A percentile compares a stretch with the other conserved stretches of the same genome.
These are phyloP conservation scores for Leccinum longicurvipes DNA, from an alignment of 768 basidiomycete genomes.

Conservation along the genomic window DNA sequence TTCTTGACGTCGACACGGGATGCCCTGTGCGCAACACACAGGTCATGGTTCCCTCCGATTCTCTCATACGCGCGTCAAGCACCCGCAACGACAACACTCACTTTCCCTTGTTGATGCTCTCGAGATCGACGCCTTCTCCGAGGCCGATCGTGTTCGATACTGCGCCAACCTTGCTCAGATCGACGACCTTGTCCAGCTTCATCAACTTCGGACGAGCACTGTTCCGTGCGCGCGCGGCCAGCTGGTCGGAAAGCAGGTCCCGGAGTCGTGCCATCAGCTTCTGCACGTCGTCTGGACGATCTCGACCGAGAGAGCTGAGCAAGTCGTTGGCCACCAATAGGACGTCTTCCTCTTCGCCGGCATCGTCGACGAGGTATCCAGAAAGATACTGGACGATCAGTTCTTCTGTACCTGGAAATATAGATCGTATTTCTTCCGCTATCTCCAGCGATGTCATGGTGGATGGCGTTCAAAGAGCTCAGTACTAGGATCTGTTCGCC, in stretches of 20 bases:
- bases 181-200: constrained; percentile 83
- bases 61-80: constrained; percentile 1
- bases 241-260: constrained; percentile 61
- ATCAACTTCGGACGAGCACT: constrained; percentile 63
- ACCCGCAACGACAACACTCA: constrained; percentile 35
- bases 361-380: constrained; percentile 87
- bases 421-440: constrained; percentile 70
- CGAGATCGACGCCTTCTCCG: constrained; percentile 81
- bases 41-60: background rate
- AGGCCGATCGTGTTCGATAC: constrained; percentile 80
- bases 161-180: constrained; percentile 75
- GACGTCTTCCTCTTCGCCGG: constrained; percentile 84
- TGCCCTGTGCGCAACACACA: constrained; percentile 47
- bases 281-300: constrained; percentile 54
- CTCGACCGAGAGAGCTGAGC: constrained; percentile 72
- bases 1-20: constrained; percentile 94
- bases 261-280: constrained; percentile 64
- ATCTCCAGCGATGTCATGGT: constrained; percentile 71
- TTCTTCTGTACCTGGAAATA: constrained; percentile 77
- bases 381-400: constrained; percentile 82
- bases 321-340: constrained; percentile 73
- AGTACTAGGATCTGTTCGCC: background rate
- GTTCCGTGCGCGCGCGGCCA: constrained; percentile 54
- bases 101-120: constrained; percentile 95
- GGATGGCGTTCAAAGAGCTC: background rate